Evolutionary conservation across 305 asterid genomes (phyloP).

Genomic region (Fraxinus sp.): DNA sequence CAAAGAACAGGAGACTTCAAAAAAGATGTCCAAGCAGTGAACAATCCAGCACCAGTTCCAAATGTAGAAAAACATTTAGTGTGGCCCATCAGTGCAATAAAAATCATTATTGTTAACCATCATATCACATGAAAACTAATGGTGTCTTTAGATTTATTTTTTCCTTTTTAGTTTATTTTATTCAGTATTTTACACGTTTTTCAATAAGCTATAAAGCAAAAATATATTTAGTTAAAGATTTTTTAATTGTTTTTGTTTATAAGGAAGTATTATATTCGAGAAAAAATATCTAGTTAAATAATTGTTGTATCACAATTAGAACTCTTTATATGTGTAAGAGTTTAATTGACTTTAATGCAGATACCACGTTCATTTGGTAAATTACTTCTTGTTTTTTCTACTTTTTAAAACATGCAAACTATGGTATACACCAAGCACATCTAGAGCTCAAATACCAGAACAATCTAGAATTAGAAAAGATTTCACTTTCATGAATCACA

Average conservation of each 20-base stretch:
- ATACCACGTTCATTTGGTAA: neutral
- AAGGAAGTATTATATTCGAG: neutral
- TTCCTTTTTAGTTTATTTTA: neutral
- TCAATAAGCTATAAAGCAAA: neutral
- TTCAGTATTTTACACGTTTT: neutral
- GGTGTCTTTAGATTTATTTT: neutral
- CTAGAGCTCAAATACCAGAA: neutral
- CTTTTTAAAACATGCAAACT: neutral
- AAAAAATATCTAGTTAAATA: neutral
- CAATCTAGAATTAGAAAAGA: neutral
- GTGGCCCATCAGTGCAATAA: neutral
- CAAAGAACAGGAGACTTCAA: conserved; percentile 2
- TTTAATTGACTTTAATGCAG: neutral
- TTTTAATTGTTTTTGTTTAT: neutral
- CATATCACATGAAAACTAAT: neutral
- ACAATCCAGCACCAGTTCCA: conserved; percentile 8
- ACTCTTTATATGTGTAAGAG: neutral
- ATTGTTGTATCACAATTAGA: neutral
- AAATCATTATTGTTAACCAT: conserved; percentile 8
- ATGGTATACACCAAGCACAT: neutral
- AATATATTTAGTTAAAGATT: neutral
- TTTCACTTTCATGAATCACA: neutral
- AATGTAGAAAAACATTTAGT: neutral
- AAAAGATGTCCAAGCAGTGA: neutral
- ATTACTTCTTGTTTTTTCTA: neutral